phyloP scores from a whole-genome alignment of 768 basidiomycete species.

The Piloderma croceum region DNA sequence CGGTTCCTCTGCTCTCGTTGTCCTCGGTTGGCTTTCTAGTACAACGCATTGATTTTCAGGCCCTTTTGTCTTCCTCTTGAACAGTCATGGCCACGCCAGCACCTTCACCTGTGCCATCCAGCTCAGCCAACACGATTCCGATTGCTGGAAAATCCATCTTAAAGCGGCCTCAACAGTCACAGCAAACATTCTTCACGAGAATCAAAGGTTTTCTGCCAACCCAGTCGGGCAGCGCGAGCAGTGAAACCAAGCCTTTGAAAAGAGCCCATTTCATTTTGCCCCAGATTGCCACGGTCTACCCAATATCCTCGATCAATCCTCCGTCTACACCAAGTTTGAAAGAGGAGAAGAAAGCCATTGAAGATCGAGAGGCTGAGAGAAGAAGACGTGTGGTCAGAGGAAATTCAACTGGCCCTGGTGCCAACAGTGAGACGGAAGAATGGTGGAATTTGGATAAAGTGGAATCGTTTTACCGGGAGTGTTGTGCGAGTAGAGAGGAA shows the following conservation, averaged over 20 bases:
- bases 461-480: conserved; percentile 81
- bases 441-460: conserved; percentile 89
- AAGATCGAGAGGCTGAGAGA: conserved; percentile 68
- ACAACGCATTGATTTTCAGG: too few species aligned
- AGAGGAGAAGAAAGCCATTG: conserved; percentile 78
- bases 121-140: conserved; percentile 75
- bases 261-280: conserved; percentile 90
- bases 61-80: background rate
- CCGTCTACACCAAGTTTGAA: conserved; percentile 74
- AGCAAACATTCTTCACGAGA: conserved; percentile 65
- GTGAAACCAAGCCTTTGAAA: conserved; percentile 62
- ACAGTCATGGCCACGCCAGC: conserved; percentile 14
- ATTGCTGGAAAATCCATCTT: conserved; percentile 78
- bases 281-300: conserved; percentile 81
- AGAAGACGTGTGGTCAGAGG: conserved; percentile 60
- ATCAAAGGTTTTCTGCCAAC: conserved; percentile 71
- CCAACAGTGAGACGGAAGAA: conserved; percentile 37
- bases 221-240: conserved; percentile 30
- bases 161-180: conserved; percentile 66
- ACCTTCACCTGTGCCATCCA: conserved; percentile 63
- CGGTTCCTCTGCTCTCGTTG: too few species aligned
- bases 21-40: too few species aligned
- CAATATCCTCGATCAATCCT: conserved; percentile 79
- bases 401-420: conserved; percentile 30
- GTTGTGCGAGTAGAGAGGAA: conserved; percentile 75